Evolutionary conservation across 2,329 filamentous ascomycete genomes (phyloP).

Genomic region (Rhytidhysteron rufulum): DNA sequence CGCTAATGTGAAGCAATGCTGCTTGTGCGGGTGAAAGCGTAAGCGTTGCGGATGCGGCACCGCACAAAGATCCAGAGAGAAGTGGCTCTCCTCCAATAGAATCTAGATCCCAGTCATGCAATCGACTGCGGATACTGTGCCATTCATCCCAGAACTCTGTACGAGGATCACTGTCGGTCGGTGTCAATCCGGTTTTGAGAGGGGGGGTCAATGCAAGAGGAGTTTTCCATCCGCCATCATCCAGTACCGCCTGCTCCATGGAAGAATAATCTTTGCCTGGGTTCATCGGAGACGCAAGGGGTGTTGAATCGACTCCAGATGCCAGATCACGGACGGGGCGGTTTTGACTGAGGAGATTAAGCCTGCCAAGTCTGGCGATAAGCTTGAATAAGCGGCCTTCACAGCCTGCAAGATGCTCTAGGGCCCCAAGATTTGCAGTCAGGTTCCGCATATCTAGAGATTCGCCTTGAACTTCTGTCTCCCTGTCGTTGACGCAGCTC

Average conservation of each 20-base stretch:
- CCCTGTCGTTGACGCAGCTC: conserved; percentile 85
- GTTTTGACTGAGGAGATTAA: conserved; percentile 78
- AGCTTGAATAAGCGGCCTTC: conserved; percentile 83
- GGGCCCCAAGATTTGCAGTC: conserved; percentile 64
- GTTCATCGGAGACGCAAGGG: conserved; percentile 29
- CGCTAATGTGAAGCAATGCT: conserved; percentile 78
- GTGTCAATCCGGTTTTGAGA: conserved; percentile 39
- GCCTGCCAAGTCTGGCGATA: conserved; percentile 74
- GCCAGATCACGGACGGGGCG: conserved; percentile 41
- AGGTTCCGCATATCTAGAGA: conserved; percentile 62
- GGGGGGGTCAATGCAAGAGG: conserved; percentile 31
- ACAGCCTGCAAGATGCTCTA: conserved; percentile 84
- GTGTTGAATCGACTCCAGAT: conserved; percentile 23
- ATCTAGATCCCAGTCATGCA: conserved; percentile 76
- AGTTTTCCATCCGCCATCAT: conserved; percentile 64
- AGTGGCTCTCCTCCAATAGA: conserved; percentile 23
- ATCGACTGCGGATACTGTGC: conserved; percentile 70
- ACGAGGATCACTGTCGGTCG: conserved; percentile 51
- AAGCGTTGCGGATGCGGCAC: conserved; percentile 7
- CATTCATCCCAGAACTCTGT: conserved; percentile 78
- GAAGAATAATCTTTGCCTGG: conserved; percentile 49
- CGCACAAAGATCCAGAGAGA: conserved; percentile 14
- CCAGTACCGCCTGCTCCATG: conserved; percentile 56
- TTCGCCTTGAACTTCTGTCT: conserved; percentile 69
- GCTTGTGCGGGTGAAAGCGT: conserved; percentile 53